A percentile compares a stretch with the other conserved stretches of the same genome.
phyloP scores from a whole-genome alignment of 768 basidiomycete genomes.

The Termitomyces sp. region DNA sequence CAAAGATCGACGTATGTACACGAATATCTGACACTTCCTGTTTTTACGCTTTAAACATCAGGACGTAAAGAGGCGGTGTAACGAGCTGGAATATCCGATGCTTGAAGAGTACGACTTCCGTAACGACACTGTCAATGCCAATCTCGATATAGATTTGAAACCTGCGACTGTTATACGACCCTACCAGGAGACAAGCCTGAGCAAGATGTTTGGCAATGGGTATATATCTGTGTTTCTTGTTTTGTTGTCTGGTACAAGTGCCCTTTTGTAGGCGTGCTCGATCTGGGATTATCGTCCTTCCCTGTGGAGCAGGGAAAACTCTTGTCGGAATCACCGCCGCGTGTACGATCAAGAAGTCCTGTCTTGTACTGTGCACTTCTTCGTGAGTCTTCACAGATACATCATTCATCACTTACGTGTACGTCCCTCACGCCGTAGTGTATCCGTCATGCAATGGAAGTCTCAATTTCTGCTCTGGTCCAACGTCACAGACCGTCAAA shows the following conservation, averaged over 20 bases:
- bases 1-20: constrained; percentile 78
- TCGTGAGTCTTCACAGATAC: constrained; percentile 55
- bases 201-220: constrained; percentile 99
- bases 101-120: constrained; percentile 99
- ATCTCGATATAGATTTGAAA: constrained; percentile 97
- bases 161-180: constrained; percentile 96
- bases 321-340: constrained; percentile 99
- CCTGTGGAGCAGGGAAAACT: constrained; percentile 98
- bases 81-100: constrained; percentile 96
- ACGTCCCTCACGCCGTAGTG: constrained; percentile 32
- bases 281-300: constrained; percentile 96
- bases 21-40: neutral
- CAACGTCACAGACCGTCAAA: constrained; percentile 93
- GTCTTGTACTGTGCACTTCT: constrained; percentile 94
- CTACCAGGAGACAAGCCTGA: constrained; percentile 96
- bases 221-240: constrained; percentile 22
- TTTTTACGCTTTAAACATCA: constrained; percentile 22
- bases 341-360: constrained; percentile 98
- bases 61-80: constrained; percentile 96
- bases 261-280: constrained; percentile 73
- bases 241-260: constrained; percentile 4
- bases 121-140: constrained; percentile 93
- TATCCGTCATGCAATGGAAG: constrained; percentile 98
- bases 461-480: constrained; percentile 99
- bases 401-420: constrained; percentile 7